Evolutionary conservation across 768 basidiomycete genomes (phyloP).

Genomic region (Calocybe cyanea): DNA sequence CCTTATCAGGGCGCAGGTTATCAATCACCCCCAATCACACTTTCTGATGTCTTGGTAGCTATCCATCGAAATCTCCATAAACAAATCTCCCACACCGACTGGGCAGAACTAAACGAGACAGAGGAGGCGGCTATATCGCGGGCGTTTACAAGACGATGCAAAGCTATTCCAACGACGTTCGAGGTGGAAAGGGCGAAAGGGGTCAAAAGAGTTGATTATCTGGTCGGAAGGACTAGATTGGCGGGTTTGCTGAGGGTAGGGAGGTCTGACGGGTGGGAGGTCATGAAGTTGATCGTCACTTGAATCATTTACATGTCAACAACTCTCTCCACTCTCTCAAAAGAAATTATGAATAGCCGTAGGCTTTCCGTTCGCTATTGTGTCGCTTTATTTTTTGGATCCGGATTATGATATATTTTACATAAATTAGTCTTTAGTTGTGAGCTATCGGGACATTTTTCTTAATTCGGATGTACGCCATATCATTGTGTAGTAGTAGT

Average conservation of each 20-base stretch:
- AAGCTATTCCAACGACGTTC: slow-evolving; percentile 23
- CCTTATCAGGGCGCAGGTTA: slow-evolving; percentile 20
- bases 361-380: no score
- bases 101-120: slow-evolving; percentile 25
- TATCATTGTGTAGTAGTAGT: no score
- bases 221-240: slow-evolving; percentile 43
- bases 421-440: no score
- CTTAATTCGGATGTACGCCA: no score
- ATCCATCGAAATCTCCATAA: slow-evolving; percentile 46
- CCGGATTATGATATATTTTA: no score
- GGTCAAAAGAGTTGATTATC: slow-evolving; percentile 59
- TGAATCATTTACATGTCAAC: not conserved
- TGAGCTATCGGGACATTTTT: no score
- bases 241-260: slow-evolving; percentile 43
- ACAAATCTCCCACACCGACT: slow-evolving; percentile 38
- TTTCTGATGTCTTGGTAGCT: slow-evolving; percentile 55
- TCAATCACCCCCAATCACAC: slow-evolving; percentile 40
- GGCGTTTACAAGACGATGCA: slow-evolving; percentile 38
- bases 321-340: no score
- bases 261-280: slow-evolving; percentile 29
- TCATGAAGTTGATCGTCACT: slow-evolving; percentile 26
- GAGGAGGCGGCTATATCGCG: slow-evolving; percentile 29
- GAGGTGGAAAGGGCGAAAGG: slow-evolving; percentile 42
- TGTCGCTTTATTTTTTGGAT: no score
- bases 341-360: no score